Base-by-base conservation (phyloP, 2,329 filamentous ascomycete genomes). In the Diaporthe sp. region DNA sequence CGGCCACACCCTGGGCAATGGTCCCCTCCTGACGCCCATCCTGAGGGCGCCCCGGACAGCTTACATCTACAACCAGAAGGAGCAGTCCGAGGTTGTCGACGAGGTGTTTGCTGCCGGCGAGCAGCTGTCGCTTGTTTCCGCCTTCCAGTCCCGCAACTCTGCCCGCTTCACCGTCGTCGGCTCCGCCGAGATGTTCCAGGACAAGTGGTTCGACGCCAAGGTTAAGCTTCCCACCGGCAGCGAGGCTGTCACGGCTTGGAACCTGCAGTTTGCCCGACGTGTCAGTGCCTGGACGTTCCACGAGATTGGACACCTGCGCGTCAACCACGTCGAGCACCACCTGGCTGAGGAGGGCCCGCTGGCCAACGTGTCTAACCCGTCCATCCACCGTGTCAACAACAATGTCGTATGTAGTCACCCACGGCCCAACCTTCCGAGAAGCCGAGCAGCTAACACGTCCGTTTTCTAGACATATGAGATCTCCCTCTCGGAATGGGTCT, bases 221-320 rank as follows among this genome's bases (percentile, higher is more conserved):
- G 95, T 97, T 67, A 90, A 93, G 84, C 92, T 91, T 82, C 86
- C 83, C 39, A 86, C 84, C 31, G 86, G 85, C 75, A 84, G 85
- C 75, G 83, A 89, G 77, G 86, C 89, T 71, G 87, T 89, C 58
- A 90, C 90, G 83, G 93, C 94, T 17, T 90, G 90, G 79, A 99
- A 99, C 87, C 90, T 92, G 80, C 94, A 94, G 73, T 98, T 99
- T 82, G 94, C 94, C 28, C 93, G 94, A 85, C 92, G 94, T 81
- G 84, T 99, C 74, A 93, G 94, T n/a, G 94, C 91, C n/a, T 99
- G 97, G 97, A 92, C 96, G 0, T 99, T 99, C 88, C 93, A 98
- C 86, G 97, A 99, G 87, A 91, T 93, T 73, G 97, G 97, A 79
- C 95, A 99, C 15, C 84, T 99, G 79, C 93, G 94, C 80, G 94